Evolutionary conservation across 495 filamentous ascomycete species (phyloP), one percentile per base, ranked within the genome.

Genomic region (Penicillium macrosclerotiorum): DNA sequence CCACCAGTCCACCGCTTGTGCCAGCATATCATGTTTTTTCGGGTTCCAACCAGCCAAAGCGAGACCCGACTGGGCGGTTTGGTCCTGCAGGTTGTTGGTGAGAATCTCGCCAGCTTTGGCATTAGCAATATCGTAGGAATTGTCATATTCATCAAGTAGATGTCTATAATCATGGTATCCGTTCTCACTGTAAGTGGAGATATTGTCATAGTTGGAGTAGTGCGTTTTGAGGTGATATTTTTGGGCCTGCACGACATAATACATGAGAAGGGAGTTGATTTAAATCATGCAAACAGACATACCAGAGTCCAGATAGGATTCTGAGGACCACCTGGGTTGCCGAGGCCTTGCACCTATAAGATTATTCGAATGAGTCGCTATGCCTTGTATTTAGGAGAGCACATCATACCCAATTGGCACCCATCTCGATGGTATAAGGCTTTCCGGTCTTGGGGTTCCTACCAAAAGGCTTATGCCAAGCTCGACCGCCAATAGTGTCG

Each of bases 1-100:
- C 72, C 74, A 81, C 82, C 82, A 86, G 50, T 88, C 83, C 30
- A 79, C 69, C 0, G 82, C 80, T 50, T 84, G 78, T 3, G 69
- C 71, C 13, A 69, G 64, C 73, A 76, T 75, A 42, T 85, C 71
- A 46, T 75, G 70, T 49, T 71, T 71, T 17, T 55, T 58, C 0
- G 85, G 83, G 39, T 77, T 80, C 83, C 84, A 90, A 4, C 77
- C 84, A 5, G 75, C 78, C 25, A 85, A 52, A 3, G 68, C 75
- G 22, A 87, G 57, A 0, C 77, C 86, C 3, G 79, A 71, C 26
- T 83, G 78, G 29, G 76, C 67, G 42, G 75, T 85, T 14, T 73
- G 63, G 59, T 89, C 85, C 49, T 85, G 81, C 27, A 83, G 59
- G 53, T 84, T 84, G 4, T 80, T 55, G 9, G 60, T 73, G 8